Percentiles rank a stretch among this genome's conserved stretches.
These are phyloP conservation scores for Pyrenochaeta sp. DNA, from an alignment of 2,329 filamentous ascomycete genomes.

Conservation along the genomic window DNA sequence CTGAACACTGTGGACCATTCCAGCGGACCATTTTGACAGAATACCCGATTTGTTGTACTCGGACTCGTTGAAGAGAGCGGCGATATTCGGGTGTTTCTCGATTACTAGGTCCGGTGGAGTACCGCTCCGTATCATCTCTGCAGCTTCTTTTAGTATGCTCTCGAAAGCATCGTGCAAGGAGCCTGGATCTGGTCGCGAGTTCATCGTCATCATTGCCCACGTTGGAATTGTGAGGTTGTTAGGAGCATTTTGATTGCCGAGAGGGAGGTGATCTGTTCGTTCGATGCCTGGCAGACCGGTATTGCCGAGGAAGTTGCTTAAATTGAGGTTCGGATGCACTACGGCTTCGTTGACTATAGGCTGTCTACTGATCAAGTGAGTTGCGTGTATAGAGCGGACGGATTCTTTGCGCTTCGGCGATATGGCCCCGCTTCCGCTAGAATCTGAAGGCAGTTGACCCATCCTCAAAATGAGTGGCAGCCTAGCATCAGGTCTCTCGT, in stretches of 20 bases:
- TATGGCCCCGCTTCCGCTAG: slow-evolving; percentile 9
- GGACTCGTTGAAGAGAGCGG: slow-evolving; percentile 27
- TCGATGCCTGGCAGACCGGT: slow-evolving; percentile 22
- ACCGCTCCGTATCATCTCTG: slow-evolving; percentile 18
- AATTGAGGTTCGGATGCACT: slow-evolving; percentile 30
- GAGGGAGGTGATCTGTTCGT: slow-evolving; percentile 14
- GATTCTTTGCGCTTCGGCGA: slow-evolving; percentile 11
- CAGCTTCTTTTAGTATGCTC: slow-evolving; percentile 18
- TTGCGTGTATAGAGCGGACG: slow-evolving; percentile 22
- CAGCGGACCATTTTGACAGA: slow-evolving; percentile 28
- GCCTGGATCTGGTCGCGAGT: slow-evolving; percentile 26
- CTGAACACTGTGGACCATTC: slow-evolving; percentile 28
- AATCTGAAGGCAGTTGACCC: slow-evolving; percentile 14
- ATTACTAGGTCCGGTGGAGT: slow-evolving; percentile 16
- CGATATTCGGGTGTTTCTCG: slow-evolving; percentile 30
- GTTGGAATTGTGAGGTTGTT: slow-evolving; percentile 29
- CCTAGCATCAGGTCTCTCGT: slow-evolving; percentile 21
- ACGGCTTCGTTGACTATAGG: slow-evolving; percentile 26
- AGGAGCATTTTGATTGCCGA: slow-evolving; percentile 14
- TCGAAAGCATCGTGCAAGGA: slow-evolving; percentile 18
- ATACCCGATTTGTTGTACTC: slow-evolving; percentile 24
- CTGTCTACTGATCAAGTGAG: slow-evolving; percentile 27
- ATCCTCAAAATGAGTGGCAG: slow-evolving; percentile 10
- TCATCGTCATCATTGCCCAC: slow-evolving; percentile 35
- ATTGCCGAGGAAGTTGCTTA: slow-evolving; percentile 26